Percentiles rank a stretch among this genome's conserved stretches.
Conservation (phyloP, 129 eudicot species). For the Solidago caesia region DNA sequence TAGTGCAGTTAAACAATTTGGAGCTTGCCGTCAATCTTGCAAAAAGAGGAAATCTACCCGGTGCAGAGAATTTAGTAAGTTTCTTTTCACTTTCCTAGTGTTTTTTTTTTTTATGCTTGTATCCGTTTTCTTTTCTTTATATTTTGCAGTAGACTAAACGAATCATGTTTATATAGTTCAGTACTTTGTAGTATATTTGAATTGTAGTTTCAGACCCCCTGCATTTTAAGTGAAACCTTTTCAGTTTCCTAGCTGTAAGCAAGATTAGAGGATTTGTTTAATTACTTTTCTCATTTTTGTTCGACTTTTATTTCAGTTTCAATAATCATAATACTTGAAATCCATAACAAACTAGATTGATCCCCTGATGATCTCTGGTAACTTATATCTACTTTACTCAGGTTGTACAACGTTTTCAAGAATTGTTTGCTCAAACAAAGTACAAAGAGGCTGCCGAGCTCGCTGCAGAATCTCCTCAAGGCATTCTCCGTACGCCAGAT, state of each 20-base stretch:
- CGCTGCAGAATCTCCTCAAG: conserved; percentile 98
- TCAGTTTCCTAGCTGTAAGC: conserved; percentile 5
- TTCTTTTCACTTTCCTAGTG: neutral
- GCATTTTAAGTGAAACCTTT: neutral
- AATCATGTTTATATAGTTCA: neutral
- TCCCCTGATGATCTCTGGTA: neutral
- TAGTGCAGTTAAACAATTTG: conserved; percentile 77
- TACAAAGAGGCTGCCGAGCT: conserved; percentile 99
- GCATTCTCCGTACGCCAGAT: conserved; percentile 92
- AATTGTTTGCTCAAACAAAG: conserved; percentile 93
- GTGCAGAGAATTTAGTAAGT: conserved; percentile 94
- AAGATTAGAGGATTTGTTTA: neutral
- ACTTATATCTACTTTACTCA: conserved; percentile 26
- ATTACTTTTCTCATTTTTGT: neutral
- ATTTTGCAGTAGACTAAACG: neutral
- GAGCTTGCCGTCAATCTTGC: conserved; percentile 99
- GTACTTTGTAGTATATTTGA: neutral
- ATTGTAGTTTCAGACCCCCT: neutral
- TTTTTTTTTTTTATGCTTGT: neutral
- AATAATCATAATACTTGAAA: neutral
- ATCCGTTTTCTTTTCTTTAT: neutral
- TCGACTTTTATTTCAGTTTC: neutral
- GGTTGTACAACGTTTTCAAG: conserved; percentile 99
- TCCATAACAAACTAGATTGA: neutral
- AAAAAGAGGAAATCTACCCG: conserved; percentile 92